Percentiles rank a stretch among this genome's conserved stretches.
Conservation (phyloP, 2,329 filamentous ascomycete species). For the Ploettnerulaceae sp. region DNA sequence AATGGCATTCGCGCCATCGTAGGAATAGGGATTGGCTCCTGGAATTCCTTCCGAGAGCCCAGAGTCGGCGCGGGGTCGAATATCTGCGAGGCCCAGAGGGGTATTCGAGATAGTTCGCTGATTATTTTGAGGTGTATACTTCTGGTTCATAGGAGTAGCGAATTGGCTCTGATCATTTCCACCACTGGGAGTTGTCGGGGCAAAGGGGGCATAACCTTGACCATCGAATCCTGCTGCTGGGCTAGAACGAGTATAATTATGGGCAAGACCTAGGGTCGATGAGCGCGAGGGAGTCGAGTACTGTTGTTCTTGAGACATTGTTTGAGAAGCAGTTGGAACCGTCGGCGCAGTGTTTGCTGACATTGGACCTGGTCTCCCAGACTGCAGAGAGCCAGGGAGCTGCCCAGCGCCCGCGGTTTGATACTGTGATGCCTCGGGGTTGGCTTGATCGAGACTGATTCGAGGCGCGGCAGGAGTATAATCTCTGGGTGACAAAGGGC, state of each 20-base stretch:
- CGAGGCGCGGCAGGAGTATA: constrained; percentile 45
- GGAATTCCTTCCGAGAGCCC: constrained; percentile 67
- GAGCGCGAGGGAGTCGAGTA: constrained; percentile 63
- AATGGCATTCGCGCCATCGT: constrained; percentile 61
- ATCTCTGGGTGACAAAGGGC: constrained; percentile 38
- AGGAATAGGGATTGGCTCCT: constrained; percentile 52
- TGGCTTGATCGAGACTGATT: constrained; percentile 57
- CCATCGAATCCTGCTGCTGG: constrained; percentile 59
- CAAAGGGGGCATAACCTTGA: constrained; percentile 50
- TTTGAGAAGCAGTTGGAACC: constrained; percentile 51
- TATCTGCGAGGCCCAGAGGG: constrained; percentile 85
- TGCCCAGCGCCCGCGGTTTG: constrained; percentile 36
- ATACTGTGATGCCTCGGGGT: constrained; percentile 44
- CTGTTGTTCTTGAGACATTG: constrained; percentile 48
- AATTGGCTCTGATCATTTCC: constrained; percentile 55
- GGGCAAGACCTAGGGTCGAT: constrained; percentile 58
- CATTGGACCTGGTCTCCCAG: constrained; percentile 49
- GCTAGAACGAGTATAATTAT: constrained; percentile 81
- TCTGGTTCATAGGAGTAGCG: constrained; percentile 49
- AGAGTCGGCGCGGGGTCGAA: constrained; percentile 80
- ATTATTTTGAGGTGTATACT: constrained; percentile 52
- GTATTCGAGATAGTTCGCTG: constrained; percentile 71
- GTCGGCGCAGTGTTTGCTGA: constrained; percentile 53
- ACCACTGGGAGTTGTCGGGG: constrained; percentile 54
- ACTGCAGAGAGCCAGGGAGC: constrained; percentile 58